phyloP scores from a whole-genome alignment of 208 protist genomes.

The Porcisia hertigi region DNA sequence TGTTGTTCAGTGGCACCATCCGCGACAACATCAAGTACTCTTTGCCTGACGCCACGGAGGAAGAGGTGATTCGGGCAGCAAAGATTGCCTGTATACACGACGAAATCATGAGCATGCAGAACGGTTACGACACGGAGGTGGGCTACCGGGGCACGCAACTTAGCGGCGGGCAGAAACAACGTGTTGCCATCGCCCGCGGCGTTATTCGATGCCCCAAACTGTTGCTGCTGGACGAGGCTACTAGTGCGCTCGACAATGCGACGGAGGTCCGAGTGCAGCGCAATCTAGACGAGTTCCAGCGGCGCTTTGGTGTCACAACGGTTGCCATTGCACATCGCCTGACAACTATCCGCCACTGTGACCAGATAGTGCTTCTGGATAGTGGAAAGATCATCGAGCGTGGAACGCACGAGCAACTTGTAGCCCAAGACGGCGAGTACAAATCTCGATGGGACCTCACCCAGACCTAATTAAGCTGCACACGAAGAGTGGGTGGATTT shows the following conservation, averaged over 20 bases:
- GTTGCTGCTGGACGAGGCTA: constrained; percentile 86
- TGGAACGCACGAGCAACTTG: constrained; percentile 76
- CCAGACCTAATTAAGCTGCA: constrained; percentile 1
- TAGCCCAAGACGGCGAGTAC: constrained; percentile 66
- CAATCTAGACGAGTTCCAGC: constrained; percentile 53
- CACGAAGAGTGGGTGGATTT: neutral
- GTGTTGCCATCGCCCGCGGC: constrained; percentile 70
- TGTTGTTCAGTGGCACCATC: constrained; percentile 78
- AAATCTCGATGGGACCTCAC: constrained; percentile 71
- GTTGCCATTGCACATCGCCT: constrained; percentile 87
- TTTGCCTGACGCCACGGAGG: constrained; percentile 40
- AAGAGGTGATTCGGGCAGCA: constrained; percentile 44
- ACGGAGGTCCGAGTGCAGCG: constrained; percentile 80
- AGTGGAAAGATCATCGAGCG: constrained; percentile 75
- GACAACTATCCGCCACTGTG: constrained; percentile 72
- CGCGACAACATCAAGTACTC: constrained; percentile 77
- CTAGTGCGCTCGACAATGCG: constrained; percentile 76
- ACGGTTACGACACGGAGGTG: constrained; percentile 70
- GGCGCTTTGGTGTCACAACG: constrained; percentile 49
- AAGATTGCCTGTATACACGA: constrained; percentile 44
- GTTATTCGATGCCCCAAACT: constrained; percentile 65
- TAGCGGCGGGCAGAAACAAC: constrained; percentile 74
- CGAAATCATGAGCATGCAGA: constrained; percentile 29
- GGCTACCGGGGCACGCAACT: constrained; percentile 63
- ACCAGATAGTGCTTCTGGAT: constrained; percentile 78